phyloP scores from a whole-genome alignment of 345 rosid genomes.

The Gossypioides kirkii region DNA sequence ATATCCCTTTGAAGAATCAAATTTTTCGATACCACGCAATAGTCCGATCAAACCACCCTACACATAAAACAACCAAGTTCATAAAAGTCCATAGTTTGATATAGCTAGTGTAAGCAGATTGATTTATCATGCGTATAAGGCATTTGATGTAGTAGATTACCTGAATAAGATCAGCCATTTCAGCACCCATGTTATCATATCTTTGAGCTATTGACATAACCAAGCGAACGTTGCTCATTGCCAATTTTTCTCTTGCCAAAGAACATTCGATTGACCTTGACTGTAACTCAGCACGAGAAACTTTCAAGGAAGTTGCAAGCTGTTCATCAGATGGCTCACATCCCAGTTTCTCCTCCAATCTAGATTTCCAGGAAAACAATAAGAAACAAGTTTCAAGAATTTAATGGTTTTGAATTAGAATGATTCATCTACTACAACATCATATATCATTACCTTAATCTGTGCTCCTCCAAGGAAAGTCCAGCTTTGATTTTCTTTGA shows the following conservation, averaged over 20 bases:
- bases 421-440: background rate
- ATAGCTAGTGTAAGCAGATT: background rate
- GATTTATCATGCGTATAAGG: background rate
- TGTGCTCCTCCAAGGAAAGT: conserved; percentile 70
- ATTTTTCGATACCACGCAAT: conserved; percentile 91
- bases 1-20: conserved; percentile 88
- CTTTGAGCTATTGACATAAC: conserved; percentile 95
- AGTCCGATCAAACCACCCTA: conserved; percentile 96
- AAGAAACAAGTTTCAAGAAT: background rate
- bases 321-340: conserved; percentile 84
- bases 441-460: conserved; percentile 48
- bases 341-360: conserved; percentile 55
- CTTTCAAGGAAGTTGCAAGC: conserved; percentile 71
- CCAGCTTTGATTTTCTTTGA: conserved; percentile 75
- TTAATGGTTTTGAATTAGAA: background rate
- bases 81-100: background rate
- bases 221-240: conserved; percentile 96
- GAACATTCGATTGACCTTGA: conserved; percentile 60
- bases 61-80: conserved; percentile 9
- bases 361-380: background rate
- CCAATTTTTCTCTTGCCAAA: conserved; percentile 85
- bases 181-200: conserved; percentile 82
- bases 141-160: conserved; percentile 28
- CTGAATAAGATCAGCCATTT: conserved; percentile 98
- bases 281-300: conserved; percentile 69